Conservation (phyloP, 805 yeast species). For the Candida maltosa region DNA sequence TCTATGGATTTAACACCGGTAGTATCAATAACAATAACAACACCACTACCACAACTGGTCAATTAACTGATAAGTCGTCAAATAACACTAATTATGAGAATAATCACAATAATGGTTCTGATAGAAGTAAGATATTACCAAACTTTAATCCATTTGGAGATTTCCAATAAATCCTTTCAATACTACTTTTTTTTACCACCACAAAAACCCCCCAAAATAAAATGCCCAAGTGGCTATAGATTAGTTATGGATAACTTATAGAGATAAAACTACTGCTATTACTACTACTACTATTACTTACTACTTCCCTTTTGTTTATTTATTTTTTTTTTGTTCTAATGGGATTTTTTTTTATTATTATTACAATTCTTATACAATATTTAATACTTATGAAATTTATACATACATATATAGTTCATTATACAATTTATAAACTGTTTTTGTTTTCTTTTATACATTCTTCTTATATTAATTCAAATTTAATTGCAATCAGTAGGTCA, state of each 20-base stretch:
- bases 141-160: slow-evolving; percentile 26
- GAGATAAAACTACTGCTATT: too few relatives aligned
- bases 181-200: too few relatives aligned
- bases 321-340: neutral
- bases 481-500: too few relatives aligned
- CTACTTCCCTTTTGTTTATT: too few relatives aligned
- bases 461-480: too few relatives aligned
- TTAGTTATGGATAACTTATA: too few relatives aligned
- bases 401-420: neutral
- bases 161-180: too few relatives aligned
- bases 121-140: slow-evolving; percentile 15
- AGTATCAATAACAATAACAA: neutral
- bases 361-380: too few relatives aligned
- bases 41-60: neutral
- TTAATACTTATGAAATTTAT: too few relatives aligned
- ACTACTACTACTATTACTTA: too few relatives aligned
- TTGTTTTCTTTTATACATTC: neutral
- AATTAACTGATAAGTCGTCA: neutral
- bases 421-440: neutral
- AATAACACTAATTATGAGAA: neutral
- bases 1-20: slow-evolving; percentile 34
- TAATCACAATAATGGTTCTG: neutral
- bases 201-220: too few relatives aligned
- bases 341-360: neutral
- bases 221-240: too few relatives aligned